These are phyloP conservation scores for Rhododendron kiyosumense DNA, from an alignment of 148 eudicot genomes.

Conservation along the genomic window DNA sequence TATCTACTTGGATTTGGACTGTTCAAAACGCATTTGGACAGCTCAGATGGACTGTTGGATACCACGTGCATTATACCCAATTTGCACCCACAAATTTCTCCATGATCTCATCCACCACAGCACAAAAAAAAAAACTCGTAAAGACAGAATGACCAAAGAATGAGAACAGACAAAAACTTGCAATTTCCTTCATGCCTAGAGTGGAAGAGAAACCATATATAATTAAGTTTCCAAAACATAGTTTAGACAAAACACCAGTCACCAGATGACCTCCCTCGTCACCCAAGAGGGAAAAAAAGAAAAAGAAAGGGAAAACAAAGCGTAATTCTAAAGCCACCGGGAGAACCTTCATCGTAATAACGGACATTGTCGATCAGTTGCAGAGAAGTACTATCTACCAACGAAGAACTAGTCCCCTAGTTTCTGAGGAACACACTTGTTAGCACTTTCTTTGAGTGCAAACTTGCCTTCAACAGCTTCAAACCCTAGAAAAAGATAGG, in stretches of 20 bases:
- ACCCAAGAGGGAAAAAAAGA: background rate
- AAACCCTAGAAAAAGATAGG: background rate
- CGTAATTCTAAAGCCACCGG: background rate
- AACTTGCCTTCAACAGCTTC: conserved; percentile 8
- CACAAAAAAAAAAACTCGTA: too few species aligned
- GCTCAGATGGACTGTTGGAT: too few species aligned
- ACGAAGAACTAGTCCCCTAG: background rate
- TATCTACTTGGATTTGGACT: too few species aligned
- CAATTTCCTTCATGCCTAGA: too few species aligned
- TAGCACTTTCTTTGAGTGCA: background rate
- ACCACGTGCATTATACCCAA: too few species aligned
- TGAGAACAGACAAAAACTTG: background rate
- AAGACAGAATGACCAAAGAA: background rate
- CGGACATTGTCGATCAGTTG: background rate
- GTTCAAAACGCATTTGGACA: too few species aligned
- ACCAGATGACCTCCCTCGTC: background rate
- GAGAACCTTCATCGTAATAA: background rate
- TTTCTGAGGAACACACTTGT: background rate
- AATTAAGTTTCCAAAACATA: too few species aligned
- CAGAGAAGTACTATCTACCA: background rate
- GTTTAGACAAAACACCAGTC: background rate
- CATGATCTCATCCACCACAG: too few species aligned
- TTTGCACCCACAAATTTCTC: too few species aligned
- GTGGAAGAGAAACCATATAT: too few species aligned
- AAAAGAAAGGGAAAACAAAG: background rate